Evolutionary conservation across 1,139 yeast species (phyloP), one percentile per base, ranked within the genome.

Genomic region (Blastobotrys aristatus): DNA sequence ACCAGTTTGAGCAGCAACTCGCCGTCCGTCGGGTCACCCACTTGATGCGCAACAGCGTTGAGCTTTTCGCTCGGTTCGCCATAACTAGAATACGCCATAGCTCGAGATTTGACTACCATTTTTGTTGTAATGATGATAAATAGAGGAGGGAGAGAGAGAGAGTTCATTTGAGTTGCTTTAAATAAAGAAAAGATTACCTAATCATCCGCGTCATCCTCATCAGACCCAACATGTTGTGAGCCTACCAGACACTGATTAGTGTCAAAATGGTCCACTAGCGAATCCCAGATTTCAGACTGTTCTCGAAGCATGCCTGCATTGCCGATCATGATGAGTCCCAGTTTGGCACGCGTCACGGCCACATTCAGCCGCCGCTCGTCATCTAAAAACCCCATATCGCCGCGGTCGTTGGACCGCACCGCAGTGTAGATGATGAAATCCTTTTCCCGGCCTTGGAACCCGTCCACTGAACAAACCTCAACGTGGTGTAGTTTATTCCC

Each of bases 391-490:
- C 97, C 97, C 64, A 89, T 87, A 7, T 75, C 76, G 57, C 84
- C 88, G 43, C 75, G 76, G 48, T 86, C 92, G 62, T 89, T 89
- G 36, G 96, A 92, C 62, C 97, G 78, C 41, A 89, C 97, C 73
- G 97, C 89, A 29, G 95, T 83, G 49, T 90, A 67, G 46, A 90
- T 86, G 52, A 90, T 86, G 60, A 79, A 88, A 62, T 89, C 96
- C 66, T 90, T 90, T 65, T 90, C 97, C 55, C 97, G 79, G 43
- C 97, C 97, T 68, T 90, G 97, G 74, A 90, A 90, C 1, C 96
- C 95, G 69, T 90, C 97, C 32, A 90, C 96, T 40, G 95, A 84
- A 14, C 92, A 87, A 24, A 90, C 89, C 67, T 90, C 97, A 42
- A 90, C 85, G 45, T 77, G 80, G 46, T 74, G 66, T 63, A 87